These are phyloP conservation scores for Sphaerulina populicola DNA, from an alignment of 2,329 filamentous ascomycete genomes.

Conservation along the genomic window DNA sequence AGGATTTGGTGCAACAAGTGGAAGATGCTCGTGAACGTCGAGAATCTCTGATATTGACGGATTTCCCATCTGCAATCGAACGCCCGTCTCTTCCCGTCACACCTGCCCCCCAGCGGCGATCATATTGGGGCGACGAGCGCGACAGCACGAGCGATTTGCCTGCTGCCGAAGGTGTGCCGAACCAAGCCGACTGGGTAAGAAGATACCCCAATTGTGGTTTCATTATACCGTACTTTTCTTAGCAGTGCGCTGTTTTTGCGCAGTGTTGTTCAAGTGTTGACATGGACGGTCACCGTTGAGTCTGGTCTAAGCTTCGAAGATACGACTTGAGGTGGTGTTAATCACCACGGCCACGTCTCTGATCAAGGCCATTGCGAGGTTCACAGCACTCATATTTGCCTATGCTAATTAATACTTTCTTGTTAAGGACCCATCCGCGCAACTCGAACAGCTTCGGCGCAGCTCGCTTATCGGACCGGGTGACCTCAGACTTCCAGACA, in stretches of 20 bases:
- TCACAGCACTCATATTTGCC: neutral
- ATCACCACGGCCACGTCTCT: neutral
- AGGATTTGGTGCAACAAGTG: conserved; percentile 27
- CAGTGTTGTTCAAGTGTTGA: conserved; percentile 7
- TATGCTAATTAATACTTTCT: conserved; percentile 19
- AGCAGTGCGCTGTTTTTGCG: conserved; percentile 8
- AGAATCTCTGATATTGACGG: conserved; percentile 63
- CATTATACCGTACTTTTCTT: conserved; percentile 7
- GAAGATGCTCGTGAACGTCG: conserved; percentile 33
- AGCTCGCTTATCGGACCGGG: conserved; percentile 34
- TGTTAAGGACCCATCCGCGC: conserved; percentile 39
- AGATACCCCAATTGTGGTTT: conserved; percentile 48
- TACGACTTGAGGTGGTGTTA: neutral
- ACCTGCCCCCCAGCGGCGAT: conserved; percentile 66
- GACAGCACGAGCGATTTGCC: conserved; percentile 56
- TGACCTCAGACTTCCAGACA: conserved; percentile 26
- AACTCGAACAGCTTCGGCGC: conserved; percentile 42
- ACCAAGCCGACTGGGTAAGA: conserved; percentile 82
- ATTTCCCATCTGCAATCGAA: conserved; percentile 76
- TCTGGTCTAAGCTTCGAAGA: neutral
- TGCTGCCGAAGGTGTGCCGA: conserved; percentile 70
- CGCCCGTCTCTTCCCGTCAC: conserved; percentile 85
- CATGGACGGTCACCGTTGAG: neutral
- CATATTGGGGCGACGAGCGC: conserved; percentile 58
- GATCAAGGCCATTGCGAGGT: neutral